Percentiles rank a stretch among this genome's conserved stretches.
These are phyloP conservation scores for Chimonanthus salicifolius DNA, from an alignment of 164 flowering plant species.

Conservation along the genomic window DNA sequence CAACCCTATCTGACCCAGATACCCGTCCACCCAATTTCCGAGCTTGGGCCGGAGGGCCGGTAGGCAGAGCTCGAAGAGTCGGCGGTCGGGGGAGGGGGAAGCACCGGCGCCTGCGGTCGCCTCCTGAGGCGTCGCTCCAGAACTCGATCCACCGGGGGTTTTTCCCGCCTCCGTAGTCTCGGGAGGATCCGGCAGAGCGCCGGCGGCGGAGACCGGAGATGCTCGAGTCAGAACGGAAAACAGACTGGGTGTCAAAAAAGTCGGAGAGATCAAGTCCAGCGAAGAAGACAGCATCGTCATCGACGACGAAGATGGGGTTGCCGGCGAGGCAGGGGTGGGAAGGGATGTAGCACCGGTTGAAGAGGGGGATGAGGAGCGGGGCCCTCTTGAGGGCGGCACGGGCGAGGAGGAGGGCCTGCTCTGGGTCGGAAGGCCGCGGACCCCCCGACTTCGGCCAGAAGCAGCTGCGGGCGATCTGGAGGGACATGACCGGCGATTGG, in stretches of 20 bases:
- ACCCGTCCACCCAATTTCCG: slow-evolving; percentile 79
- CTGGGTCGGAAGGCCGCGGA: slow-evolving; percentile 70
- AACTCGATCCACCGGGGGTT: slow-evolving; percentile 96
- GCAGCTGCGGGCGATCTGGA: slow-evolving; percentile 66
- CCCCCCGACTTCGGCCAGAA: slow-evolving; percentile 98
- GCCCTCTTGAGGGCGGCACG: slow-evolving; percentile 64
- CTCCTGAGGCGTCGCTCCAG: slow-evolving; percentile 87
- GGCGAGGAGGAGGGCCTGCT: slow-evolving; percentile 64
- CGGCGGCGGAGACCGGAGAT: slow-evolving; percentile 18
- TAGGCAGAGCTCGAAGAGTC: slow-evolving; percentile 42
- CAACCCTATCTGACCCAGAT: slow-evolving; percentile 59
- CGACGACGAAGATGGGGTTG: slow-evolving; percentile 86
- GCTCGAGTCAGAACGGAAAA: slow-evolving; percentile 24
- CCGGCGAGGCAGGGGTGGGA: slow-evolving; percentile 80
- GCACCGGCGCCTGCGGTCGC: slow-evolving; percentile 60
- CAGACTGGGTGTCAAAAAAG: slow-evolving; percentile 74
- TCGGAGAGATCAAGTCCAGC: slow-evolving; percentile 84
- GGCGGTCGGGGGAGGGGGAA: slow-evolving; percentile 54
- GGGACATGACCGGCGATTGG: slow-evolving; percentile 84
- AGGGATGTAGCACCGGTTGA: slow-evolving; percentile 89
- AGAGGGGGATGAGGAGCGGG: slow-evolving; percentile 79
- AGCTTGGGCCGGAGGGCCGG: slow-evolving; percentile 18
- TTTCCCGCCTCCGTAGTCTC: slow-evolving; percentile 40
- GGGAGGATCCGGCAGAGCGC: slow-evolving; percentile 25
- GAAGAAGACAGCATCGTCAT: slow-evolving; percentile 65